A percentile compares a stretch with the other conserved stretches of the same genome.
phyloP scores from a whole-genome alignment of 139 green algal species.

The Picochlorum sp. region DNA sequence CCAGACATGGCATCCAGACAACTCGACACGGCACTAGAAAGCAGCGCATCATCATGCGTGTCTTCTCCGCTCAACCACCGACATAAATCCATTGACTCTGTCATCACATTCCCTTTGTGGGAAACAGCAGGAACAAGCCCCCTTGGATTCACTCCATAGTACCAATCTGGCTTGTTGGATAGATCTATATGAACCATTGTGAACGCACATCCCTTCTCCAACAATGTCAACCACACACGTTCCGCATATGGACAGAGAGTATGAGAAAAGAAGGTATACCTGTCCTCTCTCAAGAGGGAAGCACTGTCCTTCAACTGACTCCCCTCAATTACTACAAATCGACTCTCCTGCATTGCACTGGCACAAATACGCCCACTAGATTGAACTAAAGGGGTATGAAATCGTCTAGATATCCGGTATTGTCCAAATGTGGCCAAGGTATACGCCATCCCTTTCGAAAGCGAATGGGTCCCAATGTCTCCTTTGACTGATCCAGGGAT shows the following conservation, averaged over 20 bases:
- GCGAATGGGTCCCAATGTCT: too few species aligned
- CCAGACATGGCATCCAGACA: conserved; percentile 23
- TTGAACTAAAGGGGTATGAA: too few species aligned
- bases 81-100: conserved; percentile 43
- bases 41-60: not conserved
- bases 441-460: too few species aligned
- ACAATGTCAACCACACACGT: conserved; percentile 40
- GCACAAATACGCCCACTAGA: too few species aligned
- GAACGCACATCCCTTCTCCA: conserved; percentile 33
- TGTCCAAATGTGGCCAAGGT: too few species aligned
- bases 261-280: conserved; percentile 44
- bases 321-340: not conserved
- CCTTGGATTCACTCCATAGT: conserved; percentile 22
- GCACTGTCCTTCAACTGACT: not conserved
- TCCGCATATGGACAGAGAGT: conserved; percentile 60
- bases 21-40: not conserved
- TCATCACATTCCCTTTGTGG: not conserved
- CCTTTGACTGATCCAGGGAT: too few species aligned
- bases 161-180: conserved; percentile 48
- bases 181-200: conserved; percentile 58
- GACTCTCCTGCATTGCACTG: too few species aligned
- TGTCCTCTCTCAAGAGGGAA: not conserved
- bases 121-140: conserved; percentile 50
- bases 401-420: too few species aligned
- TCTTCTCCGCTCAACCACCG: conserved; percentile 12